These are phyloP conservation scores for Russula emetica DNA, from an alignment of 768 basidiomycete genomes.

Conservation along the genomic window DNA sequence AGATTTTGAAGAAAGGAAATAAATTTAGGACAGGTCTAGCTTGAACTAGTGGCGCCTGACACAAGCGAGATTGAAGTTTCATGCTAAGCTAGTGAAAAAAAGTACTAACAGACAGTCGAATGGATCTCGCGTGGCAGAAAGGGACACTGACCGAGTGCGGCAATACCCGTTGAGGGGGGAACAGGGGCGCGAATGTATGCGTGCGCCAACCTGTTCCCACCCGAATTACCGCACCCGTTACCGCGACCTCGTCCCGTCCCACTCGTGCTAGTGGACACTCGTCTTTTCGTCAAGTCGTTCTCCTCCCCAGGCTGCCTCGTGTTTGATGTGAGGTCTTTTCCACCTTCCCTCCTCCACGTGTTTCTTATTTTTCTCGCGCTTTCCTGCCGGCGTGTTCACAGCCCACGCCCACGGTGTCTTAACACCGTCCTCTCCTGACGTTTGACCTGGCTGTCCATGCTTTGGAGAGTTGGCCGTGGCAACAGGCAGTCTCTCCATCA, in stretches of 20 bases:
- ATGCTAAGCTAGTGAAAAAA: constrained; percentile 7
- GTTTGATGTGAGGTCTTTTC: constrained; percentile 20
- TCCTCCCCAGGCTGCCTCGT: constrained; percentile 7
- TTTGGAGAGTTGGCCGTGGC: constrained; percentile 55
- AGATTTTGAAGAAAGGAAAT: constrained; percentile 14
- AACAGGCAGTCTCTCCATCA: constrained; percentile 48
- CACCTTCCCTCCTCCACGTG: constrained; percentile 4
- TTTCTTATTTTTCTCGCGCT: constrained; percentile 10
- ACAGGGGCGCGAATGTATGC: neutral
- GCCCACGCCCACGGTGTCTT: constrained; percentile 37
- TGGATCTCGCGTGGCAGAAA: neutral
- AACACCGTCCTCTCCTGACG: constrained; percentile 35
- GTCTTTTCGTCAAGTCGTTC: neutral
- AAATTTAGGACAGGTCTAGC: constrained; percentile 1
- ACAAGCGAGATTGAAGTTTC: constrained; percentile 20
- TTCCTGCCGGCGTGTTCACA: constrained; percentile 11
- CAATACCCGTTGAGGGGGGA: constrained; percentile 5
- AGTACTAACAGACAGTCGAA: no score
- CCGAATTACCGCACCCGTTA: constrained; percentile 8
- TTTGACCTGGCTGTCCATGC: constrained; percentile 63
- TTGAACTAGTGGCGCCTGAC: constrained; percentile 13
- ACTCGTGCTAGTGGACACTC: neutral
- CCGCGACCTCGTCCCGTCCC: neutral
- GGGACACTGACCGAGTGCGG: constrained; percentile 3
- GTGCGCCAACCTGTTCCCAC: neutral